Conservation (phyloP, 768 basidiomycete species). For the Mycena vulgaris region DNA sequence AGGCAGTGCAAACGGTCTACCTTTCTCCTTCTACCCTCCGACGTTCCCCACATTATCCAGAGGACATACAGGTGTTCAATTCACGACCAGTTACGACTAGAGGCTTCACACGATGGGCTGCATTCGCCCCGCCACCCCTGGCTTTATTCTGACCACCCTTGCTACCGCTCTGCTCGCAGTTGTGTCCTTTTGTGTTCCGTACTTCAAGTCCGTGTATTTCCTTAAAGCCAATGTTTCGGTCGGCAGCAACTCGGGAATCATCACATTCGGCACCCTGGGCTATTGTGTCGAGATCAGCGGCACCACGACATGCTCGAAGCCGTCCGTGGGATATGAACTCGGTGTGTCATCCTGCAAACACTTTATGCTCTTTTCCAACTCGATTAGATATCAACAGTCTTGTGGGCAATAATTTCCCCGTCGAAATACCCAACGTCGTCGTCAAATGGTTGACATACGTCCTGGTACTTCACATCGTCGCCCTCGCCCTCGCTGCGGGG, state of each 20-base stretch:
- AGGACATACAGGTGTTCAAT: too few relatives aligned
- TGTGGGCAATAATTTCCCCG: slow-evolving; percentile 73
- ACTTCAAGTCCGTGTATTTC: slow-evolving; percentile 91
- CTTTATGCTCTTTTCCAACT: slow-evolving; percentile 14
- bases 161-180: slow-evolving; percentile 86
- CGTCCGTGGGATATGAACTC: slow-evolving; percentile 90
- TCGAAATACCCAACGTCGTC: slow-evolving; percentile 85
- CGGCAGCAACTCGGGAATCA: slow-evolving; percentile 65
- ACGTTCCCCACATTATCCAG: too few relatives aligned
- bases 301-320: slow-evolving; percentile 80
- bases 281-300: slow-evolving; percentile 80
- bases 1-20: background rate
- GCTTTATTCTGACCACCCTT: slow-evolving; percentile 85
- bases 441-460: slow-evolving; percentile 98
- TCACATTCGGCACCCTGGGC: slow-evolving; percentile 92
- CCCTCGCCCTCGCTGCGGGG: slow-evolving; percentile 79
- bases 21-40: background rate
- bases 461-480: slow-evolving; percentile 93
- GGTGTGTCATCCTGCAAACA: slow-evolving; percentile 64
- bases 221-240: slow-evolving; percentile 78
- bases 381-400: slow-evolving; percentile 84
- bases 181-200: slow-evolving; percentile 93
- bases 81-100: background rate
- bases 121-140: slow-evolving; percentile 91
- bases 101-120: slow-evolving; percentile 61